A percentile compares a stretch with the other conserved stretches of the same genome.
These are phyloP conservation scores for Phaeomoniella chlamydospora DNA, from an alignment of 2,329 filamentous ascomycete species.

Conservation along the genomic window DNA sequence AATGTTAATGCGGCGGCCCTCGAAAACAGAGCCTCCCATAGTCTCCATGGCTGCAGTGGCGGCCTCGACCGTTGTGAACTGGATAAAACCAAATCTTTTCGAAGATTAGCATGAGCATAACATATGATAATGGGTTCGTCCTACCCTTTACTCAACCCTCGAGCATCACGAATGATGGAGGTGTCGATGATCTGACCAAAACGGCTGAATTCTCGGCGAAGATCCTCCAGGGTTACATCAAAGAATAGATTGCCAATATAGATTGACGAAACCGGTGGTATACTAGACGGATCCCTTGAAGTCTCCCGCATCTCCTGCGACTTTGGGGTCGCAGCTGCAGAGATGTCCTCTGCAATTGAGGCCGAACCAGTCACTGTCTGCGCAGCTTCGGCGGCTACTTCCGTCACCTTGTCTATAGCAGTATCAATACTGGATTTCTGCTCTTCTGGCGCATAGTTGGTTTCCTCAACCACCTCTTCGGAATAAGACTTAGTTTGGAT, in stretches of 20 bases:
- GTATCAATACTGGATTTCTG: slow-evolving; percentile 6
- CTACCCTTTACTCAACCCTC: slow-evolving; percentile 57
- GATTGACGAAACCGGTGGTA: slow-evolving; percentile 30
- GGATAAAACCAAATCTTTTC: slow-evolving; percentile 52
- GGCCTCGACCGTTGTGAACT: slow-evolving; percentile 37
- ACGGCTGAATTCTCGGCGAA: slow-evolving; percentile 43
- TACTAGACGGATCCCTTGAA: too few species aligned
- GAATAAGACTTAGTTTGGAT: slow-evolving; percentile 13
- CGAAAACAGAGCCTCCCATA: slow-evolving; percentile 44
- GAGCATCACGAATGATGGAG: slow-evolving; percentile 44
- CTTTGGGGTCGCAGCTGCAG: not conserved
- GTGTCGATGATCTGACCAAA: slow-evolving; percentile 40
- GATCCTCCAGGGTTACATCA: slow-evolving; percentile 47
- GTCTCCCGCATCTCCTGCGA: slow-evolving; percentile 2
- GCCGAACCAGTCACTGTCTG: slow-evolving; percentile 1
- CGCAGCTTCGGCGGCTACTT: slow-evolving; percentile 2
- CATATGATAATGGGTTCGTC: slow-evolving; percentile 8
- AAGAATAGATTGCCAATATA: slow-evolving; percentile 60
- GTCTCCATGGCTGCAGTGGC: slow-evolving; percentile 42
- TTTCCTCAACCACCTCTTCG: slow-evolving; percentile 6
- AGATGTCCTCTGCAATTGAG: slow-evolving; percentile 3
- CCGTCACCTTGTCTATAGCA: slow-evolving; percentile 6
- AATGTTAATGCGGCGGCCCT: slow-evolving; percentile 49
- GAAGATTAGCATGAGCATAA: slow-evolving; percentile 6
- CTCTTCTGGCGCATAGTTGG: slow-evolving; percentile 1